phyloP scores from a whole-genome alignment of 139 green algal species.

The Choricystis sp. region DNA sequence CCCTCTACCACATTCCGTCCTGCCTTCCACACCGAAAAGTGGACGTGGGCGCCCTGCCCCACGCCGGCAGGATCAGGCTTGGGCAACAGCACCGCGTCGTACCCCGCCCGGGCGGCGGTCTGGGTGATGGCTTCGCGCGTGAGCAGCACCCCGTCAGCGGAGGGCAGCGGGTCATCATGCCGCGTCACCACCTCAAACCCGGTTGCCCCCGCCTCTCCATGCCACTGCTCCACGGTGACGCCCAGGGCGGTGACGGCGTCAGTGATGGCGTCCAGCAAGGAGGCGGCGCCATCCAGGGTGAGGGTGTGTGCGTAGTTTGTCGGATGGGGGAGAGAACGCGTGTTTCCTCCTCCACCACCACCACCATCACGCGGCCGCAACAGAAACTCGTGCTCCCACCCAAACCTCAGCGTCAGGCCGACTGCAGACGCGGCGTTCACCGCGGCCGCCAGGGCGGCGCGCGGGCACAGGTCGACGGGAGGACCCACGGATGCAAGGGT shows the following conservation, averaged over 20 bases:
- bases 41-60: conserved; percentile 33
- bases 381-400: neutral
- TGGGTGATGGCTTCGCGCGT: conserved; percentile 22
- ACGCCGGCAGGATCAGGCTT: conserved; percentile 20
- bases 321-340: too few relatives aligned
- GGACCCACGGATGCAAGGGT: too few relatives aligned
- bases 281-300: neutral
- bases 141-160: conserved; percentile 33
- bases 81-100: conserved; percentile 33
- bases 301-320: neutral
- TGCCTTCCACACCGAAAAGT: conserved; percentile 40
- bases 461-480: too few relatives aligned
- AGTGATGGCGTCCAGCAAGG: neutral
- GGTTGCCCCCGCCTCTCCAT: conserved; percentile 29
- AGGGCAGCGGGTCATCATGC: conserved; percentile 2
- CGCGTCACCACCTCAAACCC: conserved; percentile 39
- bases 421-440: neutral
- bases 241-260: neutral
- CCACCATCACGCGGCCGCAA: neutral
- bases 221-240: conserved; percentile 28
- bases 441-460: neutral
- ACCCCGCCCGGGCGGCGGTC: conserved; percentile 14
- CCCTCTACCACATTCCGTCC: neutral
- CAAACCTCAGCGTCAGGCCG: neutral
- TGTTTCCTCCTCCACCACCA: too few relatives aligned